phyloP scores from a whole-genome alignment of 495 filamentous ascomycete genomes.

The Daldinia caldariorum region DNA sequence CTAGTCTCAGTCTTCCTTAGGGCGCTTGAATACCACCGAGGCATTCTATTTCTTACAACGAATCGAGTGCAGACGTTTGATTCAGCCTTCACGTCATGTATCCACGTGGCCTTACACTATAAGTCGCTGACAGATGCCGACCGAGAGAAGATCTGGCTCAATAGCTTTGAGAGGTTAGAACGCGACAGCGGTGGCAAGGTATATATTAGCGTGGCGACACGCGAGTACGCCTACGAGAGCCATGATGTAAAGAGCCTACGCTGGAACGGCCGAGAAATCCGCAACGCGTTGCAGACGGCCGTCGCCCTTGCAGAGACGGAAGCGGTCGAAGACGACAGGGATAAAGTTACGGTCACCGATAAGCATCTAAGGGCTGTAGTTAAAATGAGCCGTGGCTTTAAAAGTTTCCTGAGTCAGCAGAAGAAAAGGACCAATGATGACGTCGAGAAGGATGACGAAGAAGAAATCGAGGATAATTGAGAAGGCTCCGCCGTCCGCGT shows the following conservation, averaged over 20 bases:
- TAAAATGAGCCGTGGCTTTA: slow-evolving; percentile 1
- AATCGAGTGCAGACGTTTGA: slow-evolving; percentile 58
- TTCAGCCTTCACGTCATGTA: slow-evolving; percentile 54
- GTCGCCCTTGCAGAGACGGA: neutral
- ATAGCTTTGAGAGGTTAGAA: slow-evolving; percentile 55
- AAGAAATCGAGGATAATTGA: neutral
- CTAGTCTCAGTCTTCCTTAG: slow-evolving; percentile 68
- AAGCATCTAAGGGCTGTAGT: neutral
- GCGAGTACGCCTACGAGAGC: slow-evolving; percentile 46
- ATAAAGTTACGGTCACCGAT: neutral
- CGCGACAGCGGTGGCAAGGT: slow-evolving; percentile 48
- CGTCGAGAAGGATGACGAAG: neutral
- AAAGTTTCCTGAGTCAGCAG: neutral
- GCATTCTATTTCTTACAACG: slow-evolving; percentile 54
- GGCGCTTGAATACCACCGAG: neutral
- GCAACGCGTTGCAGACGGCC: slow-evolving; percentile 57
- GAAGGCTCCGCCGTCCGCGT: neutral
- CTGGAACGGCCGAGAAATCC: slow-evolving; percentile 56
- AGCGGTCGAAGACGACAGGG: neutral
- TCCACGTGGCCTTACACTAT: slow-evolving; percentile 58
- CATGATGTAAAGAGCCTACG: slow-evolving; percentile 44
- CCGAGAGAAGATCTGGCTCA: slow-evolving; percentile 51
- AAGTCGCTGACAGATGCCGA: slow-evolving; percentile 48
- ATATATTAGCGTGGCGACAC: slow-evolving; percentile 46
- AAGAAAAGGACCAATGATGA: neutral